Evolutionary conservation across 2,329 filamentous ascomycete species (phyloP).

Genomic region (Ophiocordyceps camponoti-saundersi): DNA sequence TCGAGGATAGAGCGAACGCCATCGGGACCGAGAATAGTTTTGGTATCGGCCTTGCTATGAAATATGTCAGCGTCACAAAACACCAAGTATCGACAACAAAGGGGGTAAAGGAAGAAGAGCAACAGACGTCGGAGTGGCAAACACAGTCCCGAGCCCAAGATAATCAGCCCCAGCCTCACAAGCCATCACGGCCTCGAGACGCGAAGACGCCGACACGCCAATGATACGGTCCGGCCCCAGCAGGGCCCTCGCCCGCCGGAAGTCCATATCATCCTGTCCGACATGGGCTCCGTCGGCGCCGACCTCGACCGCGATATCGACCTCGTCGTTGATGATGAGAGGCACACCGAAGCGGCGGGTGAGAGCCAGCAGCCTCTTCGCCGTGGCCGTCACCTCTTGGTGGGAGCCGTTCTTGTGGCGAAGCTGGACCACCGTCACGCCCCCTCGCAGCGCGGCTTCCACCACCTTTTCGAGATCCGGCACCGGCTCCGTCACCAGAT

Average conservation of each 20-base stretch:
- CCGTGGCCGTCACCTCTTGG: conserved; percentile 51
- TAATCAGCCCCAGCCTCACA: conserved; percentile 71
- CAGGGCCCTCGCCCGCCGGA: conserved; percentile 44
- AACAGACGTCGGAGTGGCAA: conserved; percentile 60
- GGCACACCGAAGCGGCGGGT: conserved; percentile 55
- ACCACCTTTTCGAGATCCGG: conserved; percentile 60
- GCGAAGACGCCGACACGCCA: conserved; percentile 66
- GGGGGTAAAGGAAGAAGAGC: conserved; percentile 1
- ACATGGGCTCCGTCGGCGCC: conserved; percentile 87
- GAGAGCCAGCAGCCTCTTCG: conserved; percentile 51
- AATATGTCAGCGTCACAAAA: neutral
- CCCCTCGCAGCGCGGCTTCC: conserved; percentile 56
- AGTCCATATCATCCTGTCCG: conserved; percentile 84
- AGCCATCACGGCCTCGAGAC: conserved; percentile 56
- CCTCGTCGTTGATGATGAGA: conserved; percentile 80
- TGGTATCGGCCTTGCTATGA: conserved; percentile 67
- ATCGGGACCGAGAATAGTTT: conserved; percentile 39
- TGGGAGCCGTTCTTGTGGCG: conserved; percentile 76
- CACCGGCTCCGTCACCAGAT: conserved; percentile 90
- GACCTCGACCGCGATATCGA: conserved; percentile 74
- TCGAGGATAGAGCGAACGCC: conserved; percentile 37
- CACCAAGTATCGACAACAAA: neutral
- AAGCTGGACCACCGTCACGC: conserved; percentile 77
- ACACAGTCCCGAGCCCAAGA: conserved; percentile 79
- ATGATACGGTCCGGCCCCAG: conserved; percentile 69